phyloP scores from a whole-genome alignment of 768 basidiomycete species.

The Candolleomyces aberdarensis region DNA sequence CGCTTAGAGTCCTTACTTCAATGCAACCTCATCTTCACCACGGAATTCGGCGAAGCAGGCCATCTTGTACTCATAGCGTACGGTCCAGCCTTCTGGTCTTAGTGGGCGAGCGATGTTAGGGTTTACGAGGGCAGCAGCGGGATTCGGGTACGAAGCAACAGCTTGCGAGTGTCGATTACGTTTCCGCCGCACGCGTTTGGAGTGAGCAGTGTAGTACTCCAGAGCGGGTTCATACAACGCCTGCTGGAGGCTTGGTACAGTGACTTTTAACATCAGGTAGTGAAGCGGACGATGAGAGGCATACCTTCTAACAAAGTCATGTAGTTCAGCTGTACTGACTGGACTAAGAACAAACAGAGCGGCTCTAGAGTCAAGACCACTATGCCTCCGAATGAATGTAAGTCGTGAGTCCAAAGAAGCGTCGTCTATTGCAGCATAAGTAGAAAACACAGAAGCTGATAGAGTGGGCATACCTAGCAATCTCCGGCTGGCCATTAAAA shows the following conservation, averaged over 20 bases:
- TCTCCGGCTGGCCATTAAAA: slow-evolving; percentile 83
- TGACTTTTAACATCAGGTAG: not conserved
- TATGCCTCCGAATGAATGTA: slow-evolving; percentile 83
- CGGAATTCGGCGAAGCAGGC: slow-evolving; percentile 95
- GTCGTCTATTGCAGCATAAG: slow-evolving; percentile 56
- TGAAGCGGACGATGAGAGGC: not conserved
- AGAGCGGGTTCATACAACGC: slow-evolving; percentile 86
- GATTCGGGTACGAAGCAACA: slow-evolving; percentile 47
- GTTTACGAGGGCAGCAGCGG: slow-evolving; percentile 43
- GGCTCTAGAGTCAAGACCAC: slow-evolving; percentile 86
- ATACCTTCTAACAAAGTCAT: slow-evolving; percentile 85
- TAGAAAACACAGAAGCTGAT: slow-evolving; percentile 1
- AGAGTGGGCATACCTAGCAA: slow-evolving; percentile 66
- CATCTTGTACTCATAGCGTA: slow-evolving; percentile 97
- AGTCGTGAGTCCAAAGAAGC: slow-evolving; percentile 78
- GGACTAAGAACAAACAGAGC: slow-evolving; percentile 94
- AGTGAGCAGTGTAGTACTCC: slow-evolving; percentile 92
- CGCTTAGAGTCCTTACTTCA: slow-evolving; percentile 59
- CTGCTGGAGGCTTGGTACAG: slow-evolving; percentile 65
- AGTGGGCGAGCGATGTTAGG: slow-evolving; percentile 54
- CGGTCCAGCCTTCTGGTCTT: slow-evolving; percentile 89
- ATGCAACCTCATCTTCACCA: slow-evolving; percentile 86
- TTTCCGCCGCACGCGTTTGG: slow-evolving; percentile 88
- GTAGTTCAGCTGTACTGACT: slow-evolving; percentile 79
- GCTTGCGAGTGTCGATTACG: slow-evolving; percentile 76